These are phyloP conservation scores for Trichophyton simii DNA, from an alignment of 2,329 filamentous ascomycete genomes.

Conservation along the genomic window DNA sequence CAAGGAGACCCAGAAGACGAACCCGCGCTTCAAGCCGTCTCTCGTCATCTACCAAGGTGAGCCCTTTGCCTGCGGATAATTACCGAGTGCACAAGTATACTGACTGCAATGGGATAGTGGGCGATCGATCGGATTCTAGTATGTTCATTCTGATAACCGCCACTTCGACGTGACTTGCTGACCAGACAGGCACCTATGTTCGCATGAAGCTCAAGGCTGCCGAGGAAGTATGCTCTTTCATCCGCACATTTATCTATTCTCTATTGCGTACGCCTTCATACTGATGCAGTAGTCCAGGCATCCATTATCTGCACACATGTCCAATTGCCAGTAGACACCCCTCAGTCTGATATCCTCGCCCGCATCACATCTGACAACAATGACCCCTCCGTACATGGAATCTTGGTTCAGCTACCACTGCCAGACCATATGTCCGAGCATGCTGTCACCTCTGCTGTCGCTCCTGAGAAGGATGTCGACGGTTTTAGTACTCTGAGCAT, in stretches of 20 bases:
- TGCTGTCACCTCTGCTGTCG: slow-evolving; percentile 74
- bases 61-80: slow-evolving; percentile 16
- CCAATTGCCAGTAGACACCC: slow-evolving; percentile 68
- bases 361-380: slow-evolving; percentile 74
- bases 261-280: neutral
- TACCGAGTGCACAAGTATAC: neutral
- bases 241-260: neutral
- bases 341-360: slow-evolving; percentile 74
- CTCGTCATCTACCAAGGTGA: slow-evolving; percentile 90
- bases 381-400: slow-evolving; percentile 73
- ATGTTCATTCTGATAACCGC: slow-evolving; percentile 24
- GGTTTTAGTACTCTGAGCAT: slow-evolving; percentile 92
- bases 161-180: slow-evolving; percentile 13
- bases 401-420: slow-evolving; percentile 85
- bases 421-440: slow-evolving; percentile 86
- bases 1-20: slow-evolving; percentile 62
- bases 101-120: slow-evolving; percentile 46
- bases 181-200: slow-evolving; percentile 72
- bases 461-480: slow-evolving; percentile 93
- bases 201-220: slow-evolving; percentile 99
- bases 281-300: slow-evolving; percentile 42
- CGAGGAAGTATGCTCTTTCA: slow-evolving; percentile 52
- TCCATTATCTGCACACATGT: slow-evolving; percentile 80
- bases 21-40: slow-evolving; percentile 77
- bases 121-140: slow-evolving; percentile 87